Conservation (phyloP, 1,139 yeast genomes). For the Torulaspora pretoriensis region DNA sequence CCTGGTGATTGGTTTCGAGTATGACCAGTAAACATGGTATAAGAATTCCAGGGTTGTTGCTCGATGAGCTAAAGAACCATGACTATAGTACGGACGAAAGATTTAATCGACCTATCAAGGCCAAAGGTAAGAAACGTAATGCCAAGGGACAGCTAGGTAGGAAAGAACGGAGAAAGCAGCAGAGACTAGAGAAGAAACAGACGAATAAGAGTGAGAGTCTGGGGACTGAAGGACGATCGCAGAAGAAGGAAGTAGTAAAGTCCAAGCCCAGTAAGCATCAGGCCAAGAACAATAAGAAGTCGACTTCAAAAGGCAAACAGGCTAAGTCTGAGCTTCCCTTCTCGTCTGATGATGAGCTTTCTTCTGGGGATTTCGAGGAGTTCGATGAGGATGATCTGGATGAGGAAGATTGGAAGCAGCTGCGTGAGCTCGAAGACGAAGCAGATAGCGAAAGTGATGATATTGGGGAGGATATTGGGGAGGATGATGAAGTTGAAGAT, state of each 20-base stretch:
- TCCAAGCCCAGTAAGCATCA: neutral
- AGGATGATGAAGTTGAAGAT: too few relatives aligned
- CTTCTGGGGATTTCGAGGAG: conserved; percentile 45
- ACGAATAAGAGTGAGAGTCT: conserved; percentile 9
- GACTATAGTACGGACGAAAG: conserved; percentile 40
- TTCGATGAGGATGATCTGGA: conserved; percentile 41
- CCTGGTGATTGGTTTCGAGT: neutral
- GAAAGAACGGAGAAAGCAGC: conserved; percentile 35
- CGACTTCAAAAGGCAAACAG: neutral
- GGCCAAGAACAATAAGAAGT: neutral
- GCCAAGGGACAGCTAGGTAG: conserved; percentile 24
- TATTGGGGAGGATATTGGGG: too few relatives aligned
- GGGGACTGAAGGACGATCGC: neutral
- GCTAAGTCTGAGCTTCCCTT: conserved; percentile 27
- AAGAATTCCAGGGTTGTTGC: conserved; percentile 59
- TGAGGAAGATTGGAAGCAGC: conserved; percentile 42
- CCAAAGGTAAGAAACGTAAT: conserved; percentile 23
- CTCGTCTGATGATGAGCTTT: conserved; percentile 45
- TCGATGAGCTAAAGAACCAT: conserved; percentile 56
- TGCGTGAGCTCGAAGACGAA: conserved; percentile 39
- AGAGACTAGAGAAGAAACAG: conserved; percentile 30
- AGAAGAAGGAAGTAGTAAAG: neutral
- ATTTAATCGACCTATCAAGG: conserved; percentile 15
- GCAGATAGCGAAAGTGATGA: conserved; percentile 22
- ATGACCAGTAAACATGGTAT: conserved; percentile 39